Evolutionary conservation across 495 filamentous ascomycete genomes (phyloP).

Genomic region (Cudoniella acicularis): DNA sequence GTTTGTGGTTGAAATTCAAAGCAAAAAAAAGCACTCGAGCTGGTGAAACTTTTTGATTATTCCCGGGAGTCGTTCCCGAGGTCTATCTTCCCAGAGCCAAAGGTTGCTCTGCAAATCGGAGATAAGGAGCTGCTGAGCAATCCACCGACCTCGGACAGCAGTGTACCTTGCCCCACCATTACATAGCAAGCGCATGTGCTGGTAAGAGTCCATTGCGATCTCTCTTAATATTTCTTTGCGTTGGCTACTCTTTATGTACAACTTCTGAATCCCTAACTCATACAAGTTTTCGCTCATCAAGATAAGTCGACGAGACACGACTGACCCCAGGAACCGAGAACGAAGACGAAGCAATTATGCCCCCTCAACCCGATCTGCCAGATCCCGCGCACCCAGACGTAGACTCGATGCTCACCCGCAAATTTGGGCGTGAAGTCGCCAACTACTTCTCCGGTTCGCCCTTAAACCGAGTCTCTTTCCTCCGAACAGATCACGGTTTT

Average conservation of each 20-base stretch:
- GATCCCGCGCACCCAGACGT: constrained; percentile 47
- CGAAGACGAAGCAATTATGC: constrained; percentile 15
- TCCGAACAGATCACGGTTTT: constrained; percentile 76
- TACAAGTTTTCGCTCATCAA: not conserved
- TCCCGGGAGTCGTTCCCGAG: no score
- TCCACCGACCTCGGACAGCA: not conserved
- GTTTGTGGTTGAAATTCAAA: no score
- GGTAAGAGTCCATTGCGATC: no score
- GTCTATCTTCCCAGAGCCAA: no score
- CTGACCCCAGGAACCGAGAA: not conserved
- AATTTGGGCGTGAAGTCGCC: constrained; percentile 84
- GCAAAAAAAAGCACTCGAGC: no score
- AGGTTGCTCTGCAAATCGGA: not conserved
- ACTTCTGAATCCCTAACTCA: not conserved
- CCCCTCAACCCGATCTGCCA: constrained; percentile 39
- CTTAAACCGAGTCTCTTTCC: constrained; percentile 70
- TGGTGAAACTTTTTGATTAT: no score
- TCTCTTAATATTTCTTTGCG: no score
- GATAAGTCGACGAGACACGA: no score
- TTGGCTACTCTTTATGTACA: constrained; percentile 32
- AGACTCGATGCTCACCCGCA: constrained; percentile 79
- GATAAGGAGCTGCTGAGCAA: not conserved
- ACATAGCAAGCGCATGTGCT: constrained; percentile 9
- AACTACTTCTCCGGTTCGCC: constrained; percentile 90
- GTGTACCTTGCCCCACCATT: constrained; percentile 3